These are phyloP conservation scores for Coniochaeta prunicola DNA, from an alignment of 2,329 filamentous ascomycete genomes.

Conservation along the genomic window DNA sequence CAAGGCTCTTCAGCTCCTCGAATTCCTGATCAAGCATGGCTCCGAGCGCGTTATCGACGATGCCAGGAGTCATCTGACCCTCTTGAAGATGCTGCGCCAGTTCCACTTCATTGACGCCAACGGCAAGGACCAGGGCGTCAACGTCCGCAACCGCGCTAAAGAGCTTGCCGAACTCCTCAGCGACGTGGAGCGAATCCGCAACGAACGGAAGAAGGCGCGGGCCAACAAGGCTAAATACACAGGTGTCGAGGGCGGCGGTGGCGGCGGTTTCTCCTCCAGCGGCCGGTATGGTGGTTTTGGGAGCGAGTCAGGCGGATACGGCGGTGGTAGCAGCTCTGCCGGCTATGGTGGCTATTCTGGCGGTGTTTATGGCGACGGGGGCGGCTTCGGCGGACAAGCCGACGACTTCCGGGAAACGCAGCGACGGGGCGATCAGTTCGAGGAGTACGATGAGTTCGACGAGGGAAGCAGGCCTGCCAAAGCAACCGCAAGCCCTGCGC, in stretches of 20 bases:
- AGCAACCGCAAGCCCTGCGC: slow-evolving; percentile 37
- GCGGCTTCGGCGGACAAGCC: slow-evolving; percentile 77
- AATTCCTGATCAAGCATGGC: slow-evolving; percentile 93
- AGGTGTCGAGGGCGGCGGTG: slow-evolving; percentile 78
- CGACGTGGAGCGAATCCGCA: slow-evolving; percentile 81
- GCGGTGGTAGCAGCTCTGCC: slow-evolving; percentile 43
- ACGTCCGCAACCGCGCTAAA: slow-evolving; percentile 93
- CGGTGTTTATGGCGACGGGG: slow-evolving; percentile 89
- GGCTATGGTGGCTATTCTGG: slow-evolving; percentile 55
- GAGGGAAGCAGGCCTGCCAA: slow-evolving; percentile 51
- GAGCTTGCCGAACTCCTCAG: slow-evolving; percentile 89
- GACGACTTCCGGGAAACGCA: slow-evolving; percentile 63
- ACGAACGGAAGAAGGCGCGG: slow-evolving; percentile 83
- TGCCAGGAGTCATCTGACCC: slow-evolving; percentile 86
- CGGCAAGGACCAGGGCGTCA: slow-evolving; percentile 96
- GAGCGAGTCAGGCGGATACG: slow-evolving; percentile 71
- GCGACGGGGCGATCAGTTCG: slow-evolving; percentile 68
- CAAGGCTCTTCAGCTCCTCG: slow-evolving; percentile 92
- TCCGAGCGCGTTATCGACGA: slow-evolving; percentile 97
- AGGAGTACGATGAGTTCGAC: slow-evolving; percentile 96
- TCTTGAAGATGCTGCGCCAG: slow-evolving; percentile 96
- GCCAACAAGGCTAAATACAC: slow-evolving; percentile 90
- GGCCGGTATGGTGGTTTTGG: slow-evolving; percentile 84
- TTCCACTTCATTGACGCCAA: slow-evolving; percentile 96
- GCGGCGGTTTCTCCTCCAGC: slow-evolving; percentile 47